Base-by-base conservation (phyloP, 2,329 filamentous ascomycete species). In the Colletotrichum eremochloae region DNA sequence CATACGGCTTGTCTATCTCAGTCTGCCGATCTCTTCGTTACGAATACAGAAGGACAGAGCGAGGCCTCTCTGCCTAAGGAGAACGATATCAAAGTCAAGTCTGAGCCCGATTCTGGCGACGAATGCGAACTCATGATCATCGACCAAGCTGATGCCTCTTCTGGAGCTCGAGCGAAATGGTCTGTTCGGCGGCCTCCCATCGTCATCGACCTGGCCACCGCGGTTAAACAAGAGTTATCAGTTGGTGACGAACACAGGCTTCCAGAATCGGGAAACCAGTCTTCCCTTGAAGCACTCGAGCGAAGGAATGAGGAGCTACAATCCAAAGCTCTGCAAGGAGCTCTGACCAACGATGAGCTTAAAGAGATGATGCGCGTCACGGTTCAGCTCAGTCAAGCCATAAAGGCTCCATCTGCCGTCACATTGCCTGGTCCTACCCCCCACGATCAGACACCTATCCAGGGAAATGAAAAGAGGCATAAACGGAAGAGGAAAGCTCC, bases 121-220 rank as follows among this genome's bases (percentile, higher is more conserved):
- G 62, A 64, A 20, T 8, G 3, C 12, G 44, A 44, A 5, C 14
- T 44, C n/a, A 62, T 57, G 46, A 15, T 62, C 33, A 71, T 71
- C 12, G 24, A 67, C 24, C 5, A 8, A 2, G n/a, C 1, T 0
- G 15, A 48, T 18, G 68, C 68, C 12, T 38, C 68, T 2, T 1
- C 18, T 6, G 6, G 15, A 5, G 68, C 68, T 14, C 68, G 20
- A 4, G 5, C 12, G 12, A 20, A 38, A 14, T 71, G 68, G 68
- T 29, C 48, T 14, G 14, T 61, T 24, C 46, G 53, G 12, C 50
- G 46, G n/a, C 9, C 2, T 0, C 8, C 46, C 2, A 31, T 15
- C 4, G 33, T 24, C 3, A 56, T 62, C 6, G 63, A 71, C 24
- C 33, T 71, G 11, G 57, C 24, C 11, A 14, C 7, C 7, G 2